A percentile compares a stretch with the other conserved stretches of the same genome.
Evolutionary conservation across 768 basidiomycete genomes (phyloP).

Genomic region (Mycena kentingensis): DNA sequence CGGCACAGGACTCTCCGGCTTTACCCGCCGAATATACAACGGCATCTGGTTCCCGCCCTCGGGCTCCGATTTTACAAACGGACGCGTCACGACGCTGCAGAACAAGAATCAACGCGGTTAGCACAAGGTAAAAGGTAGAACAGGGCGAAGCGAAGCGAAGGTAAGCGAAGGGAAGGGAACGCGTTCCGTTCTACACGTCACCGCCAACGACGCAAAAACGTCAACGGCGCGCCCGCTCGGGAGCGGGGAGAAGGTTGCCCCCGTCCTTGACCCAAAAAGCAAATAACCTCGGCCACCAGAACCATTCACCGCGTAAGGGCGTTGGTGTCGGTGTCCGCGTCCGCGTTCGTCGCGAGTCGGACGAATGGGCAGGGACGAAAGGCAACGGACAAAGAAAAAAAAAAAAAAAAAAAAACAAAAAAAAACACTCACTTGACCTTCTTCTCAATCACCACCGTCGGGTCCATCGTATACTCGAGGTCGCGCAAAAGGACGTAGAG

Average conservation of each 20-base stretch:
- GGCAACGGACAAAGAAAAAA: constrained; percentile 25
- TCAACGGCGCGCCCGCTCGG: not conserved
- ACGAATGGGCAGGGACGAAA: no score
- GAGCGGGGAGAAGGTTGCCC: no score
- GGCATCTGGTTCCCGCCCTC: constrained; percentile 63
- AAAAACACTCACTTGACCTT: constrained; percentile 55
- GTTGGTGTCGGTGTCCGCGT: no score
- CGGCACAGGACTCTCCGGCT: no score
- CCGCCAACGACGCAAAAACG: no score
- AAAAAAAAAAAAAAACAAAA: constrained; percentile 21
- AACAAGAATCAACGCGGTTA: constrained; percentile 13
- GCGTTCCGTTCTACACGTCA: no score
- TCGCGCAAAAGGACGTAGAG: constrained; percentile 59
- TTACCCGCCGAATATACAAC: constrained; percentile 47
- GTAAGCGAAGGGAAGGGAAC: not conserved
- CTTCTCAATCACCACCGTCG: constrained; percentile 59
- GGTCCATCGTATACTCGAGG: constrained; percentile 55
- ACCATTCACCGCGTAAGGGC: constrained; percentile 5
- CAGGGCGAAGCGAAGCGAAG: not conserved
- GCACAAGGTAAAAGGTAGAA: not conserved
- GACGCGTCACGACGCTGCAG: constrained; percentile 54
- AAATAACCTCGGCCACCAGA: not conserved
- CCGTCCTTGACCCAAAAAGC: no score
- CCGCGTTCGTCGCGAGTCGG: no score
- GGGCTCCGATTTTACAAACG: constrained; percentile 58